Evolutionary conservation across 2,329 filamentous ascomycete species (phyloP).

Genomic region (Emergomyces africanus): DNA sequence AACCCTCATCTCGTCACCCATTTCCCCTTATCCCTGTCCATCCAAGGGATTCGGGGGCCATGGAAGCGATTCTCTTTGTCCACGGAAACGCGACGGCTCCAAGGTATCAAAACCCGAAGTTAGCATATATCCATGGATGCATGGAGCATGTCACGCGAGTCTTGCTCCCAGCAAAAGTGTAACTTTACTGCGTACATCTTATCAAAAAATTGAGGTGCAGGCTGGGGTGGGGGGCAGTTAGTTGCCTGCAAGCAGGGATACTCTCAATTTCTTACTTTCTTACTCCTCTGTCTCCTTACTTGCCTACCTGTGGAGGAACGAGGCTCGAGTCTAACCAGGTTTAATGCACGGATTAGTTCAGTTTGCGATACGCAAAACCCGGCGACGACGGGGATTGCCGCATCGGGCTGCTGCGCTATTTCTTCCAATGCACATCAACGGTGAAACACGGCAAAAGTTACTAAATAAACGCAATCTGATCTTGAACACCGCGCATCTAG

Average conservation of each 20-base stretch:
- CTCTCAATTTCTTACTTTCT: not conserved
- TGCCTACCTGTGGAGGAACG: not conserved
- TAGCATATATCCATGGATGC: not conserved
- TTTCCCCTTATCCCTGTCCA: not conserved
- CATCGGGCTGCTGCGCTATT: not conserved
- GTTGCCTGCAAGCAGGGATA: not conserved
- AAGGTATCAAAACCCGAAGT: not conserved
- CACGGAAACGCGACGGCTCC: not conserved
- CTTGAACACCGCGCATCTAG: too few species aligned
- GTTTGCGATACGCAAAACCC: not conserved
- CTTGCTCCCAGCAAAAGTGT: not conserved
- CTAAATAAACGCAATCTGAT: not conserved
- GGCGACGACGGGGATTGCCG: not conserved
- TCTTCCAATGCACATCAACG: not conserved
- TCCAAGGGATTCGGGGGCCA: not conserved
- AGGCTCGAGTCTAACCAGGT: not conserved
- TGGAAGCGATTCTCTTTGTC: not conserved
- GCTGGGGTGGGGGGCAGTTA: too few species aligned
- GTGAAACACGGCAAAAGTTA: not conserved
- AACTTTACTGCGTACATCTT: too few species aligned
- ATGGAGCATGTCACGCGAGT: not conserved
- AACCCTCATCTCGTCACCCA: not conserved
- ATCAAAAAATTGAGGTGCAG: too few species aligned
- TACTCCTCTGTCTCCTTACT: not conserved
- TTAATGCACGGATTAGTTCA: not conserved